Percentiles rank a stretch among this genome's conserved stretches.
Conservation (phyloP, 495 filamentous ascomycete genomes). For the Symbiotaphrina buchneri region DNA sequence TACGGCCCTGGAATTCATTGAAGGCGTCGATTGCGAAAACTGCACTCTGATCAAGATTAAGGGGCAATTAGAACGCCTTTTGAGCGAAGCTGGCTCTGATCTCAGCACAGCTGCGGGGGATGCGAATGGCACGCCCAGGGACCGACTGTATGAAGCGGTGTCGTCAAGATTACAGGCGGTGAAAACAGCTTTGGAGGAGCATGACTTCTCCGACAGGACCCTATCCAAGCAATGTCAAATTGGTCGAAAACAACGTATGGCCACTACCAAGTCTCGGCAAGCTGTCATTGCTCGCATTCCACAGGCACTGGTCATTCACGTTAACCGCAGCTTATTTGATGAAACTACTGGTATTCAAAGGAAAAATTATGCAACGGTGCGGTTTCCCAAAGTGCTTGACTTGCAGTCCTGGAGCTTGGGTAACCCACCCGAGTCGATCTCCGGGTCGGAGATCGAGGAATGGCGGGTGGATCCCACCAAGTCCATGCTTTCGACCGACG, state of each 20-base stretch:
- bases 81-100: constrained; percentile 14
- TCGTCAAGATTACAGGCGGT: constrained; percentile 34
- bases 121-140: constrained; percentile 6
- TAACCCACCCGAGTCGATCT: neutral
- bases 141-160: constrained; percentile 8
- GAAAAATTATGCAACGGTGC: constrained; percentile 65
- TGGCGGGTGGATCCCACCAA: constrained; percentile 41
- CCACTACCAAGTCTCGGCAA: constrained; percentile 71
- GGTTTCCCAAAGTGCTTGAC: constrained; percentile 51
- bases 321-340: constrained; percentile 84
- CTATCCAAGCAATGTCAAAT: constrained; percentile 53
- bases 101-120: constrained; percentile 13
- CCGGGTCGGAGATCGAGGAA: constrained; percentile 22
- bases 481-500: constrained; percentile 35
- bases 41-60: constrained; percentile 51
- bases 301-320: constrained; percentile 55
- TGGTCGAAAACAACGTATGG: constrained; percentile 36
- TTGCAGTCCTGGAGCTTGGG: constrained; percentile 61
- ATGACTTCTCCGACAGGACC: constrained; percentile 61
- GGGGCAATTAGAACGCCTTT: constrained; percentile 22
- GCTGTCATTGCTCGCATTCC: constrained; percentile 65
- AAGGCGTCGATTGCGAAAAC: constrained; percentile 75
- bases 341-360: constrained; percentile 48
- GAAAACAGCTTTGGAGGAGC: constrained; percentile 45
- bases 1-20: constrained; percentile 62